A percentile compares a stretch with the other conserved stretches of the same genome.
These are phyloP conservation scores for Pinus albicaulis DNA, from an alignment of 75 land plant genomes.

Conservation along the genomic window DNA sequence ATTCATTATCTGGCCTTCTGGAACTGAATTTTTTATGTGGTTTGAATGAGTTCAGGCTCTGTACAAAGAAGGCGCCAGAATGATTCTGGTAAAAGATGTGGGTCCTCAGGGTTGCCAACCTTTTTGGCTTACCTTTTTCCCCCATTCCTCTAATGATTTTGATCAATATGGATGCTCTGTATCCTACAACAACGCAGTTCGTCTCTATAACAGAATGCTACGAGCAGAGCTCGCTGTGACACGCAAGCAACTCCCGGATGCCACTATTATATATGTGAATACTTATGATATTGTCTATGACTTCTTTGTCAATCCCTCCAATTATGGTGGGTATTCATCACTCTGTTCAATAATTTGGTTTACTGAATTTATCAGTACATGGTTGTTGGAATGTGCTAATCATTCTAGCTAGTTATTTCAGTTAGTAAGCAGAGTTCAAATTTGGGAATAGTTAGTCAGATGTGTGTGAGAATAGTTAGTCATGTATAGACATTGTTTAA, in stretches of 20 bases:
- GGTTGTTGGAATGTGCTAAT: too few species aligned
- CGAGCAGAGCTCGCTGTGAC: constrained; percentile 22
- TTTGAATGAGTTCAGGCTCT: constrained; percentile 28
- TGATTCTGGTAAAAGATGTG: constrained; percentile 58
- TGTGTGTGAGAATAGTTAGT: too few species aligned
- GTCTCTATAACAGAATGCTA: constrained; percentile 54
- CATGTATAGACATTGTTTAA: too few species aligned
- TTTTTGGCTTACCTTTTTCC: constrained; percentile 33
- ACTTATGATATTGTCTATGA: constrained; percentile 45
- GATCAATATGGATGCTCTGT: constrained; percentile 63
- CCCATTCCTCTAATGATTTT: constrained; percentile 35
- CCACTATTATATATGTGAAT: constrained; percentile 53
- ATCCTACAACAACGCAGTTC: constrained; percentile 65
- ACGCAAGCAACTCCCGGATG: constrained; percentile 26
- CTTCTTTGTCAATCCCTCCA: constrained; percentile 46
- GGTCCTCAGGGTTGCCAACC: constrained; percentile 81
- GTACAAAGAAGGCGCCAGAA: constrained; percentile 52
- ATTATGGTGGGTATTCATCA: constrained; percentile 12
- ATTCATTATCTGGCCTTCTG: too few species aligned
- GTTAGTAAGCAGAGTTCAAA: too few species aligned
- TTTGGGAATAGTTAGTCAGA: too few species aligned
- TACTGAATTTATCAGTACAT: too few species aligned
- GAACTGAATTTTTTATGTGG: not conserved
- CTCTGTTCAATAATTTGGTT: too few species aligned
- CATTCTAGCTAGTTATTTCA: too few species aligned